A percentile compares a stretch with the other conserved stretches of the same genome.
phyloP scores from a whole-genome alignment of 352 stramenopile species.

The Phytophthora parvispora region DNA sequence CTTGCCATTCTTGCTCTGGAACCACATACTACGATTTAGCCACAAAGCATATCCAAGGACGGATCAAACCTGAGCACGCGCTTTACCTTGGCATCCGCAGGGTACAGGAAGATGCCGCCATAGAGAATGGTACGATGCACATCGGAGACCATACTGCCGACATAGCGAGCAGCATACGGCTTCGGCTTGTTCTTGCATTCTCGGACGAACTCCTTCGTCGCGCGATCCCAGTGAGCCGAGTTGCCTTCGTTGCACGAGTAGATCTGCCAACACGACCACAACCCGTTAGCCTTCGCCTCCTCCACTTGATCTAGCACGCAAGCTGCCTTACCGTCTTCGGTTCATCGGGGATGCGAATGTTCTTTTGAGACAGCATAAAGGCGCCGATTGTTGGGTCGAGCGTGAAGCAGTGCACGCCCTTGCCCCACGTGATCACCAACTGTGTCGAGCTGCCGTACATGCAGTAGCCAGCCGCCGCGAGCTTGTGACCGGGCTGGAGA shows the following conservation, averaged over 20 bases:
- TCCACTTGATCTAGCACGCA: too few species aligned
- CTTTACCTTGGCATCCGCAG: slow-evolving; percentile 93
- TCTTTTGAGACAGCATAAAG: slow-evolving; percentile 96
- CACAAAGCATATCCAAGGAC: too few species aligned
- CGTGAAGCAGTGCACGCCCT: slow-evolving; percentile 97
- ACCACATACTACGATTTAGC: too few species aligned
- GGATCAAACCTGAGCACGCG: too few species aligned
- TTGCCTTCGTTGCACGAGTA: slow-evolving; percentile 99
- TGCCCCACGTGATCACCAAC: slow-evolving; percentile 96
- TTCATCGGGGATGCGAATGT: slow-evolving; percentile 96
- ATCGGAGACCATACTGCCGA: slow-evolving; percentile 99
- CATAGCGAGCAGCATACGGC: slow-evolving; percentile 96
- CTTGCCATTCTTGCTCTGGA: slow-evolving; percentile 92
- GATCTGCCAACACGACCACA: slow-evolving; percentile 59
- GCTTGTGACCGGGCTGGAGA: slow-evolving; percentile 93
- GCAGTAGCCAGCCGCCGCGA: slow-evolving; percentile 98
- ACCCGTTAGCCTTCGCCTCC: too few species aligned
- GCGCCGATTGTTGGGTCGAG: slow-evolving; percentile 98
- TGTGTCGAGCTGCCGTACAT: slow-evolving; percentile 98
- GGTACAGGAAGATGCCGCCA: slow-evolving; percentile 99
- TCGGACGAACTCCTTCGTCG: slow-evolving; percentile 89
- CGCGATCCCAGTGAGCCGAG: slow-evolving; percentile 94
- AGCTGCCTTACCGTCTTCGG: slow-evolving; percentile 89
- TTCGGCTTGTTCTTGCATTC: slow-evolving; percentile 84
- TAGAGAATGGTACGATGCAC: slow-evolving; percentile 99